Conservation (phyloP, 2,329 filamentous ascomycete genomes). For the Botrytis sinoallii region DNA sequence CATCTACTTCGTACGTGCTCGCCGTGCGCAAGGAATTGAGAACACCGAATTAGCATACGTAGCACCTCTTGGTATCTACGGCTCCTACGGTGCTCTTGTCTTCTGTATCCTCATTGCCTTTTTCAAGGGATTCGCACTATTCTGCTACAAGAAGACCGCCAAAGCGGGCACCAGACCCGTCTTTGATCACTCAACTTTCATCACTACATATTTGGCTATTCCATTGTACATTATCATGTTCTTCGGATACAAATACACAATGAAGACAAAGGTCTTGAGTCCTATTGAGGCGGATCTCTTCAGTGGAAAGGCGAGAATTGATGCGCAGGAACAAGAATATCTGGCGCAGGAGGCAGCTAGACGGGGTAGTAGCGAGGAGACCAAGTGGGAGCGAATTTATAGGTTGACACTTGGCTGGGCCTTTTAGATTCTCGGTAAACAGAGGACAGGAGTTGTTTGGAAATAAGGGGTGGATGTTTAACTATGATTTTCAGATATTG, state of each 20-base stretch:
- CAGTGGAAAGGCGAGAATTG: conserved; percentile 57
- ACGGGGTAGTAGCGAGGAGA: conserved; percentile 22
- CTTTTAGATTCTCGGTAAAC: neutral
- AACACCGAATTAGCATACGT: conserved; percentile 59
- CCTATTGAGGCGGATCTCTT: conserved; percentile 54
- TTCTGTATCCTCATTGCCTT: conserved; percentile 73
- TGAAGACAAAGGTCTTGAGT: conserved; percentile 44
- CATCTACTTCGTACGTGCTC: conserved; percentile 63
- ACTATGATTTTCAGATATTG: neutral
- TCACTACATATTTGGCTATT: conserved; percentile 62
- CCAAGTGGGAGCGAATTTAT: conserved; percentile 20
- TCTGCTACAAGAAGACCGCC: conserved; percentile 40
- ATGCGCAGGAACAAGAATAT: conserved; percentile 53
- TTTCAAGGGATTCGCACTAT: conserved; percentile 81
- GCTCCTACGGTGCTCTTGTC: conserved; percentile 64
- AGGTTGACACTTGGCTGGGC: conserved; percentile 23
- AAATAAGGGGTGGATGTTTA: neutral
- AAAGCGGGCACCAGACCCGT: conserved; percentile 46
- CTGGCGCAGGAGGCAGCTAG: conserved; percentile 28
- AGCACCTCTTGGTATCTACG: conserved; percentile 69
- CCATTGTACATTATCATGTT: conserved; percentile 60
- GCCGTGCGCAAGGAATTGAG: conserved; percentile 57
- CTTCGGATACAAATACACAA: conserved; percentile 52
- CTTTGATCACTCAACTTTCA: conserved; percentile 64
- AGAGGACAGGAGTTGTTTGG: neutral